These are phyloP conservation scores for Clavispora vitiphila DNA, from an alignment of 805 yeast species.

Conservation along the genomic window DNA sequence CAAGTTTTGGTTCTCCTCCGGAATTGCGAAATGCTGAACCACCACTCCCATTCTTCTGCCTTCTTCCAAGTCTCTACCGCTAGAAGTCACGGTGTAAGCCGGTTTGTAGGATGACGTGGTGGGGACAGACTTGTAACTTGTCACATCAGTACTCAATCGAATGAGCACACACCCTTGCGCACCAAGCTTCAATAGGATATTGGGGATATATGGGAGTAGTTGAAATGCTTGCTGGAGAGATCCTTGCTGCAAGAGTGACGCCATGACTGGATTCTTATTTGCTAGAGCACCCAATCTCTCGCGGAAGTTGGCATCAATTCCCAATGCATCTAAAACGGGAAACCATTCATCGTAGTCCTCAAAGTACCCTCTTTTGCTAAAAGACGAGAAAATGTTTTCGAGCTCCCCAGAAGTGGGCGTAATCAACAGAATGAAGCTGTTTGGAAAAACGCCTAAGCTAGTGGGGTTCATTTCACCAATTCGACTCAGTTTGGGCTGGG, in stretches of 20 bases:
- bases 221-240: conserved; percentile 63
- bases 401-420: conserved; percentile 74
- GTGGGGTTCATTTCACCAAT: conserved; percentile 31
- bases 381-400: conserved; percentile 45
- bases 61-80: conserved; percentile 14
- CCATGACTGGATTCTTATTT: conserved; percentile 10
- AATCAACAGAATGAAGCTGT: conserved; percentile 39
- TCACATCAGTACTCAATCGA: conserved; percentile 29
- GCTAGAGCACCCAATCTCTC: conserved; percentile 37
- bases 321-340: conserved; percentile 59
- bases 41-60: conserved; percentile 44
- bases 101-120: conserved; percentile 27
- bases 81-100: conserved; percentile 16
- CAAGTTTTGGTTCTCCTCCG: conserved; percentile 23
- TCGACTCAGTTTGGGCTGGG: conserved; percentile 54
- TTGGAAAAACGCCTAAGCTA: conserved; percentile 42
- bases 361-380: conserved; percentile 36
- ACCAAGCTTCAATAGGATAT: conserved; percentile 64
- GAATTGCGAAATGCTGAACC: conserved; percentile 56
- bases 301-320: conserved; percentile 43
- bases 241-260: conserved; percentile 36
- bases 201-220: conserved; percentile 69
- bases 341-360: conserved; percentile 67
- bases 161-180: conserved; percentile 50
- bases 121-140: conserved; percentile 30